Percentiles rank a stretch among this genome's conserved stretches.
Evolutionary conservation across 331 rosid genomes (phyloP).

Genomic region (Malus hybrid): DNA sequence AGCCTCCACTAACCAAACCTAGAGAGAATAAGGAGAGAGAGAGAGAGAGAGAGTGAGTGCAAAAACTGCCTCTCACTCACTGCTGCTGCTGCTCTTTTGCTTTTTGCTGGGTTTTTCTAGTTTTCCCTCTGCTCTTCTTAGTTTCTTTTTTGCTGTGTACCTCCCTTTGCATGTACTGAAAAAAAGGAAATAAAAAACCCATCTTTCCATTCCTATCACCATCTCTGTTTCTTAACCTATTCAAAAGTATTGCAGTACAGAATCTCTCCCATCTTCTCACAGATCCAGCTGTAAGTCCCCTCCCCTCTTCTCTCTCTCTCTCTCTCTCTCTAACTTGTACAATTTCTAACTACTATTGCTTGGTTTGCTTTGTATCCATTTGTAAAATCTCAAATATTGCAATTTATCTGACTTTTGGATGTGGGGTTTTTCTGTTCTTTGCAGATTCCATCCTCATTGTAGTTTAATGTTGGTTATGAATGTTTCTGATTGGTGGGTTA

Average conservation of each 20-base stretch:
- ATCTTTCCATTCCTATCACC: constrained; percentile 9
- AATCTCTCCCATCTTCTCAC: constrained; percentile 13
- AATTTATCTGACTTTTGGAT: neutral
- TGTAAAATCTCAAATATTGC: constrained; percentile 2
- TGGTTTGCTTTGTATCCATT: constrained; percentile 4
- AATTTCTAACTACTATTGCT: constrained; percentile 5
- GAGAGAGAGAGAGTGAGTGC: neutral
- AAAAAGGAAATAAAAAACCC: neutral
- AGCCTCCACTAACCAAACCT: neutral
- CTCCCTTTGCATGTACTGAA: neutral
- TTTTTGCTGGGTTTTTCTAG: neutral
- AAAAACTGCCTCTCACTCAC: neutral
- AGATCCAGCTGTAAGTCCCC: constrained; percentile 40
- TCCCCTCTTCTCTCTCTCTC: neutral
- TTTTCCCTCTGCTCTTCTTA: neutral
- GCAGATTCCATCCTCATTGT: neutral
- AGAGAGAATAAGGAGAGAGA: neutral
- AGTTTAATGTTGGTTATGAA: neutral
- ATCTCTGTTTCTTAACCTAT: neutral
- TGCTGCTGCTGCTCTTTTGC: neutral
- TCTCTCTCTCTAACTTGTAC: constrained; percentile 20
- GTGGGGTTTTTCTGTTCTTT: neutral
- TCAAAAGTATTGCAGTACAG: neutral
- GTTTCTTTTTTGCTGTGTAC: neutral
- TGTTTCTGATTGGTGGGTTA: constrained; percentile 5